These are phyloP conservation scores for Calonectria fujianensis DNA, from an alignment of 2,329 filamentous ascomycete genomes.

Conservation along the genomic window DNA sequence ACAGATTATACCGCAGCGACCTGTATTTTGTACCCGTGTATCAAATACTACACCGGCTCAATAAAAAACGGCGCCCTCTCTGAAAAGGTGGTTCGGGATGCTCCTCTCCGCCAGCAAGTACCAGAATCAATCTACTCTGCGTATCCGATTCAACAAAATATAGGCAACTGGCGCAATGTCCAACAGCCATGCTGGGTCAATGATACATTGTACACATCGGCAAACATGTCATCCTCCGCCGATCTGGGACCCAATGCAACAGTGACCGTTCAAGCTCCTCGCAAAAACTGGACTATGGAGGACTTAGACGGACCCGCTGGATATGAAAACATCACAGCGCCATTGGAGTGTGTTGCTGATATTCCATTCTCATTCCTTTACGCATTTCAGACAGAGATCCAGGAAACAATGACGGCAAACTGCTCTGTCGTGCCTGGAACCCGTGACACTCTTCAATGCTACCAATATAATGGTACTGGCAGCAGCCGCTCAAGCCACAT, in stretches of 20 bases:
- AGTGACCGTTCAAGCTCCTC: background rate
- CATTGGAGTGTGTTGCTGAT: slow-evolving; percentile 29
- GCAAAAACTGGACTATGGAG: background rate
- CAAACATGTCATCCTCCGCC: background rate
- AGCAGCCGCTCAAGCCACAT: background rate
- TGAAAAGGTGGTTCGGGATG: background rate
- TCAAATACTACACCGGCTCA: background rate
- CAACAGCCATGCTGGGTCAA: slow-evolving; percentile 4
- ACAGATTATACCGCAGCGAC: background rate
- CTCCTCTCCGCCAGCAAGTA: background rate
- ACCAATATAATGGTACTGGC: background rate
- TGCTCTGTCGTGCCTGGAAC: slow-evolving; percentile 8
- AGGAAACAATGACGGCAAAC: background rate
- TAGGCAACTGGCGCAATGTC: background rate
- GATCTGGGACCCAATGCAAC: background rate
- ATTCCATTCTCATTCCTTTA: background rate
- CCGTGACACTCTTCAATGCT: background rate
- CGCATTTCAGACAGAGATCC: slow-evolving; percentile 6
- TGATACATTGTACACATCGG: background rate
- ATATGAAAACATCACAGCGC: slow-evolving; percentile 29
- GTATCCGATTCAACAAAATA: background rate
- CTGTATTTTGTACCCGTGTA: slow-evolving; percentile 5
- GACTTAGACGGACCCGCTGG: background rate
- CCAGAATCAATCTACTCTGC: background rate
- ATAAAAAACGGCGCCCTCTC: background rate